Evolutionary conservation across 1,284 basidiomycete species (phyloP).

Genomic region (Ganoderma sinense): DNA sequence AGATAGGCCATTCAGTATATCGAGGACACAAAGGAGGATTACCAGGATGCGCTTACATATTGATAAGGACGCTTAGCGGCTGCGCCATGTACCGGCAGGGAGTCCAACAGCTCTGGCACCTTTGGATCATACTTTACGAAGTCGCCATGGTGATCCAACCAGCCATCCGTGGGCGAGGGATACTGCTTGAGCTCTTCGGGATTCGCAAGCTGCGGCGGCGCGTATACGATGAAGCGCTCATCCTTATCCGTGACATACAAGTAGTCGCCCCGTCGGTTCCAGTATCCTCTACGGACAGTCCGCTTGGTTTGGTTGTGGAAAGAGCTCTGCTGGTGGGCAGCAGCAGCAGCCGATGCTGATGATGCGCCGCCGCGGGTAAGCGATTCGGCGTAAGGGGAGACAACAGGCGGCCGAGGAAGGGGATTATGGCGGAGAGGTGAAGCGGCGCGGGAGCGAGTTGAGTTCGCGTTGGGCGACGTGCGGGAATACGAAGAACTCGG

Average conservation of each 20-base stretch:
- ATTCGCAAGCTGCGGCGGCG: slow-evolving; percentile 57
- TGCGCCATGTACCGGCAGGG: slow-evolving; percentile 60
- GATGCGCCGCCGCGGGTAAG: slow-evolving; percentile 21
- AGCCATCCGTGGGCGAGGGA: slow-evolving; percentile 59
- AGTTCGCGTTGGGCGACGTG: slow-evolving; percentile 22
- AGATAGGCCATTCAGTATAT: neutral
- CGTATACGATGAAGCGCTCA: slow-evolving; percentile 65
- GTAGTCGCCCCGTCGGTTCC: slow-evolving; percentile 77
- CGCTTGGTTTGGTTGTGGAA: slow-evolving; percentile 6
- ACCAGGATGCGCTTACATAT: slow-evolving; percentile 48
- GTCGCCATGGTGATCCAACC: slow-evolving; percentile 55
- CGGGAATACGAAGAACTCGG: slow-evolving; percentile 19
- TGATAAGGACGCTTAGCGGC: slow-evolving; percentile 63
- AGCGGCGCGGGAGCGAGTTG: slow-evolving; percentile 21
- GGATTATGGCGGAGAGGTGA: slow-evolving; percentile 34
- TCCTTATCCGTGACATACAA: slow-evolving; percentile 51
- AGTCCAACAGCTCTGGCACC: slow-evolving; percentile 64
- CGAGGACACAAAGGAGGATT: neutral
- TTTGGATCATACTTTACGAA: slow-evolving; percentile 48
- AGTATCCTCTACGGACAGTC: slow-evolving; percentile 59
- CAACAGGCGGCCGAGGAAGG: slow-evolving; percentile 36
- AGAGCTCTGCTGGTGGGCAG: slow-evolving; percentile 25
- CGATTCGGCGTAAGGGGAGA: slow-evolving; percentile 26
- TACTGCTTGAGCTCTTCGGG: slow-evolving; percentile 67
- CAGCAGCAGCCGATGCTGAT: slow-evolving; percentile 39